Evolutionary conservation across 2,329 filamentous ascomycete species (phyloP).

Genomic region (Geosmithia flava): DNA sequence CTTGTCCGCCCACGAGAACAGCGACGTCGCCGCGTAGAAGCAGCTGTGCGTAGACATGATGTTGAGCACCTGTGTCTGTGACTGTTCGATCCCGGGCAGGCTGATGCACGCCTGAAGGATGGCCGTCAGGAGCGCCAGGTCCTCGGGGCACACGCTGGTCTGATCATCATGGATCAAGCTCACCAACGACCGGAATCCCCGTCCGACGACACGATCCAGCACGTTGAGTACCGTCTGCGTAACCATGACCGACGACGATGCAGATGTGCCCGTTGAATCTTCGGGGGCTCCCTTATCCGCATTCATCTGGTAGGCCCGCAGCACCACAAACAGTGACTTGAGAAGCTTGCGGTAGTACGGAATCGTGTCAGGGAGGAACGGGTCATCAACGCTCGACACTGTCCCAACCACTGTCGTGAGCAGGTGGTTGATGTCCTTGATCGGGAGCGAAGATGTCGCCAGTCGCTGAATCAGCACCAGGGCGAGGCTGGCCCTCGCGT

Average conservation of each 20-base stretch:
- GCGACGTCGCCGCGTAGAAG: constrained; percentile 67
- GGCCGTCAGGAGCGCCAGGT: constrained; percentile 77
- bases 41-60: constrained; percentile 60
- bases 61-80: constrained; percentile 57
- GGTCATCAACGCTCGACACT: constrained; percentile 40
- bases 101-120: constrained; percentile 76
- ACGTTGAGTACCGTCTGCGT: constrained; percentile 63
- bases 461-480: constrained; percentile 74
- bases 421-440: constrained; percentile 38
- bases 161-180: constrained; percentile 58
- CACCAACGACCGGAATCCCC: constrained; percentile 72
- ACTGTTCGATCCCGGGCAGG: constrained; percentile 62
- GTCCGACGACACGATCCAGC: constrained; percentile 64
- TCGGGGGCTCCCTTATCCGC: constrained; percentile 11
- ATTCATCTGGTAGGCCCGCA: constrained; percentile 48
- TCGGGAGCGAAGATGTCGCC: constrained; percentile 40
- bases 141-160: constrained; percentile 51
- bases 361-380: constrained; percentile 37
- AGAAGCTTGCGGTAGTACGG: constrained; percentile 75
- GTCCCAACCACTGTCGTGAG: constrained; percentile 37
- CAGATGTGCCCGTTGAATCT: constrained; percentile 10
- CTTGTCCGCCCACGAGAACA: constrained; percentile 90
- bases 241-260: constrained; percentile 23
- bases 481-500: constrained; percentile 67
- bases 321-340: constrained; percentile 71